Conservation (phyloP, 108 stramenopile genomes). For the Pseudonitzschia delicatissima region DNA sequence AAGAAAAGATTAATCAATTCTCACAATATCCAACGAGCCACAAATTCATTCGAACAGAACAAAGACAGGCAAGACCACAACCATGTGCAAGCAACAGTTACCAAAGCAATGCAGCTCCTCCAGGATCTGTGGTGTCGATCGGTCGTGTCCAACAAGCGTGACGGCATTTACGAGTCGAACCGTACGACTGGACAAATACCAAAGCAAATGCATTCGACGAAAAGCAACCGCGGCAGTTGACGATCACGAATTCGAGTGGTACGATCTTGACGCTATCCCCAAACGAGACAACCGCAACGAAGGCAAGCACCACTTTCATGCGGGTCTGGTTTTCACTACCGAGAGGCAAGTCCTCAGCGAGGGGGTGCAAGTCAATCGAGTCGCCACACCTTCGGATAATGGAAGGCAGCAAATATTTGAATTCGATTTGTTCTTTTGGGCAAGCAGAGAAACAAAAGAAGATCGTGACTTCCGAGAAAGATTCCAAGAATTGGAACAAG, state of each 20-base stretch:
- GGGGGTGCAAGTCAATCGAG: background rate
- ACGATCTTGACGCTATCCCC: background rate
- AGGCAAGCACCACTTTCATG: background rate
- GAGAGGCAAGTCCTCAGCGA: background rate
- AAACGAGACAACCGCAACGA: background rate
- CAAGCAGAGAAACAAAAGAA: no score
- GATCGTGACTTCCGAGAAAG: background rate
- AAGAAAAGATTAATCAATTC: no score
- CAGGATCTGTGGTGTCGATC: background rate
- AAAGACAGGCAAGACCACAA: no score
- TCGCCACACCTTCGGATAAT: background rate
- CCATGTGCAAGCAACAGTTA: no score
- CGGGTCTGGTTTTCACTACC: background rate
- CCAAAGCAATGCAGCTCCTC: no score
- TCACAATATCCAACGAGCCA: no score
- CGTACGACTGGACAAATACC: background rate
- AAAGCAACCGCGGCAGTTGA: no score
- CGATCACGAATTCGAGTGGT: conserved; percentile 1
- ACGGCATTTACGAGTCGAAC: background rate
- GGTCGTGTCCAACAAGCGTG: background rate
- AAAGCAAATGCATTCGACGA: background rate
- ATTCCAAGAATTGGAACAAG: background rate
- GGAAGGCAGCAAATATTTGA: background rate
- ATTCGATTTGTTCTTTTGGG: background rate
- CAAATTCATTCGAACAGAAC: no score